phyloP scores from a whole-genome alignment of 352 stramenopile genomes.

The Peronospora farinosa region DNA sequence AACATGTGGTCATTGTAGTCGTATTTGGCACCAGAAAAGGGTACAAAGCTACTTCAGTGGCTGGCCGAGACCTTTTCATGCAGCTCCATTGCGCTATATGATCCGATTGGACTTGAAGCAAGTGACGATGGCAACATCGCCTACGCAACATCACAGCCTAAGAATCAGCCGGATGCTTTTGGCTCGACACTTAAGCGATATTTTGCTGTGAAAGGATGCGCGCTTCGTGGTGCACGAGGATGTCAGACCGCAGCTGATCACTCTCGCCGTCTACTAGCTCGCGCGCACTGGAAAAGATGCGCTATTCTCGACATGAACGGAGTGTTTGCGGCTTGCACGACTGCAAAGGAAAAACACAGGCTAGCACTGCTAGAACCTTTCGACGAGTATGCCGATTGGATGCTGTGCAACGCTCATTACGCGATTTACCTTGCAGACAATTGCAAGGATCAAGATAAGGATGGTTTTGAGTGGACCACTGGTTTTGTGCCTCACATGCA shows the following conservation, averaged over 20 bases:
- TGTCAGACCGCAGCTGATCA: slow-evolving; percentile 42
- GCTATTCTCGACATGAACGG: slow-evolving; percentile 63
- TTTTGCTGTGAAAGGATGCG: slow-evolving; percentile 64
- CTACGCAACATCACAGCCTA: not conserved
- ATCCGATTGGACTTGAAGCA: slow-evolving; percentile 43
- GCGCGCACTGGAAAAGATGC: slow-evolving; percentile 33
- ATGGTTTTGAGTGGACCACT: slow-evolving; percentile 27
- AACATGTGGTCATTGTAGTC: slow-evolving; percentile 29
- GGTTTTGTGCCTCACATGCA: slow-evolving; percentile 13
- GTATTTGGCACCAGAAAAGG: slow-evolving; percentile 49
- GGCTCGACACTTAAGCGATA: slow-evolving; percentile 48
- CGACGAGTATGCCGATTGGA: slow-evolving; percentile 66
- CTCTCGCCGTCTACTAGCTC: slow-evolving; percentile 26
- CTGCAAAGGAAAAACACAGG: slow-evolving; percentile 35
- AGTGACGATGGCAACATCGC: slow-evolving; percentile 3
- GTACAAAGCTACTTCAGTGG: slow-evolving; percentile 44
- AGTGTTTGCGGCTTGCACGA: slow-evolving; percentile 36
- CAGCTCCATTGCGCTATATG: slow-evolving; percentile 51
- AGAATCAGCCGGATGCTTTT: slow-evolving; percentile 30
- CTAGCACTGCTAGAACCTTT: slow-evolving; percentile 54
- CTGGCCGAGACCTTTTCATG: slow-evolving; percentile 32
- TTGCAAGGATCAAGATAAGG: slow-evolving; percentile 6
- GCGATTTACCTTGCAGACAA: slow-evolving; percentile 50
- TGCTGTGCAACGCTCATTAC: slow-evolving; percentile 62
- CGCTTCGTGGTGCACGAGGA: slow-evolving; percentile 37